Base-by-base conservation (phyloP, 208 protist genomes). In the Crithidia expoeki region DNA sequence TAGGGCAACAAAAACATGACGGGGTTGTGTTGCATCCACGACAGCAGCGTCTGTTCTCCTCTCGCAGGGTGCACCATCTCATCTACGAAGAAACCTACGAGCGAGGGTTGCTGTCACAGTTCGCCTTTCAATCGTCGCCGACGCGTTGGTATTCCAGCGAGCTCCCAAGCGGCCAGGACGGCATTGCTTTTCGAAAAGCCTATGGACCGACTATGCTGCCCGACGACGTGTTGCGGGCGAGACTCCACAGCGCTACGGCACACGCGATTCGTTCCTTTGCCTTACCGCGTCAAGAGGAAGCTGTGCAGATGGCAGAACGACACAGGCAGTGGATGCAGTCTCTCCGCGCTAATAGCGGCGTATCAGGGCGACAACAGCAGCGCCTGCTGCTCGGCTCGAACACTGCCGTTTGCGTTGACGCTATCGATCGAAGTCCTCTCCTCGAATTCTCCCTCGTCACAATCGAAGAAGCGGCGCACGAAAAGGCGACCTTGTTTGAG, bases 1-100 rank as follows among this genome's bases (percentile, higher is more conserved):
- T n/a, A n/a, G n/a, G n/a, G n/a, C n/a, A n/a, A n/a, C n/a, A n/a
- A n/a, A n/a, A n/a, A n/a, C n/a, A n/a, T n/a, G n/a, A n/a, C n/a
- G n/a, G n/a, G n/a, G n/a, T 27, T 4, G 19, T 12, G 11, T 23
- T 30, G 21, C 19, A 4, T 12, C n/a, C n/a, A 7, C 27, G 16
- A 30, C 50, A 23, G 23, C 53, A 12, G 46, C 56, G 51, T 36
- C 21, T 36, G 28, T 42, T 47, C 14, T 62, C 38, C 17, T 10
- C 46, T 14, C 66, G 61, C 28, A 16, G 4, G 10, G 30, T 79
- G 36, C 74, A 71, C 23, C 86, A 78, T 57, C 69, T 88, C 17
- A 21, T 88, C n/a, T 89, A 89, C 58, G 53, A 85, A 5, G 86
- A 92, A 55, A 46, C 80, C 36, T 87, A 87, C 49, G 76, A 87